These are phyloP conservation scores for Naganishia liquefaciens DNA, from an alignment of 1,284 basidiomycete genomes.

Conservation along the genomic window DNA sequence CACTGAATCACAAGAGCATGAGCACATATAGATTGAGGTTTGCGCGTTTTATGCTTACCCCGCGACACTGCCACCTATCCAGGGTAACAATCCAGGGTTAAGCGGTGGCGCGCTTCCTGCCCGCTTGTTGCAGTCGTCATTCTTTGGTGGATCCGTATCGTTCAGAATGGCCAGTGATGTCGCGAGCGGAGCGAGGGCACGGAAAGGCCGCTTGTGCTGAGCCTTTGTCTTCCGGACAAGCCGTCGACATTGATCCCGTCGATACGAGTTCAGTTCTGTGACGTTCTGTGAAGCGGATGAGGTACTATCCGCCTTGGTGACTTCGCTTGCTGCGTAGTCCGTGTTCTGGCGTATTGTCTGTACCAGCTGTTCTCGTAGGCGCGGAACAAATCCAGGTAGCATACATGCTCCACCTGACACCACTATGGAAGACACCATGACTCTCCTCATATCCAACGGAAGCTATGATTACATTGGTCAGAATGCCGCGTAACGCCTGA, in stretches of 20 bases:
- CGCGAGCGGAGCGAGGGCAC: conserved; percentile 66
- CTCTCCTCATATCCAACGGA: conserved; percentile 81
- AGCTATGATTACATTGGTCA: conserved; percentile 59
- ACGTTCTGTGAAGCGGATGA: background rate
- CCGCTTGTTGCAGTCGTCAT: conserved; percentile 54
- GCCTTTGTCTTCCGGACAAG: conserved; percentile 28
- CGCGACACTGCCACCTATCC: conserved; percentile 90
- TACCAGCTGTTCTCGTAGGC: conserved; percentile 74
- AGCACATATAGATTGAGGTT: conserved; percentile 9
- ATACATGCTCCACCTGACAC: conserved; percentile 85
- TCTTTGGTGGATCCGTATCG: conserved; percentile 61
- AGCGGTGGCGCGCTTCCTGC: conserved; percentile 84
- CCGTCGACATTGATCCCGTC: conserved; percentile 23
- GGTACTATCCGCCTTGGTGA: background rate
- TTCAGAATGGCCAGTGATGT: conserved; percentile 77
- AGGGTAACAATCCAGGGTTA: conserved; percentile 72
- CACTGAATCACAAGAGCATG: conserved; percentile 49
- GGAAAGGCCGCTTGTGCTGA: conserved; percentile 67
- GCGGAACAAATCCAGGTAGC: conserved; percentile 86
- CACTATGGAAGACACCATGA: conserved; percentile 76
- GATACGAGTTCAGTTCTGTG: conserved; percentile 34
- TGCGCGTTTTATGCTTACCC: conserved; percentile 62
- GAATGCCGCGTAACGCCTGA: conserved; percentile 24
- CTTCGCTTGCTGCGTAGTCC: conserved; percentile 37
- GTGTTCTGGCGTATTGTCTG: conserved; percentile 60